phyloP scores from a whole-genome alignment of 169 alveolate genomes.

The Plasmodium gonderi region DNA sequence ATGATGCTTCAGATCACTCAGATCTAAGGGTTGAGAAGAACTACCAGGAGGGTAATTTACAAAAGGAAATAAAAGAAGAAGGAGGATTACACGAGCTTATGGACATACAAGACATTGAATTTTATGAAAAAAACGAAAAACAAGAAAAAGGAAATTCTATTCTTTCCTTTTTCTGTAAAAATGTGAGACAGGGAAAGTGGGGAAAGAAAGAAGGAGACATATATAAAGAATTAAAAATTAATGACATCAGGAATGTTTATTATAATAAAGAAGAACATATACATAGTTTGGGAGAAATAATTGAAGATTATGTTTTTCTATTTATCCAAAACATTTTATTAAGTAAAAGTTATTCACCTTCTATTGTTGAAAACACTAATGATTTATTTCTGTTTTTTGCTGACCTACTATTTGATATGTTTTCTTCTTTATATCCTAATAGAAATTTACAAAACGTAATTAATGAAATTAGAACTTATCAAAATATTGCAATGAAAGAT shows the following conservation, averaged over 20 bases:
- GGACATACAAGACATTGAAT: background rate
- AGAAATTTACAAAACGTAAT: conserved; percentile 29
- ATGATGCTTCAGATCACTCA: too few species aligned
- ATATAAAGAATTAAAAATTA: conserved; percentile 35
- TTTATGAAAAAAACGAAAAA: background rate
- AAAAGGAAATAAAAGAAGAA: background rate
- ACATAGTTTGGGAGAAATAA: background rate
- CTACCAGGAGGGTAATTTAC: background rate
- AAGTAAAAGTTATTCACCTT: conserved; percentile 27
- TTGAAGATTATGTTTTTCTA: conserved; percentile 40
- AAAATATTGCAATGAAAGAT: background rate
- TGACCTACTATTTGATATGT: conserved; percentile 12
- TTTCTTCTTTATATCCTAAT: conserved; percentile 18
- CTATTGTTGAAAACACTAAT: conserved; percentile 48
- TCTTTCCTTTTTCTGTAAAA: conserved; percentile 15
- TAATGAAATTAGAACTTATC: background rate
- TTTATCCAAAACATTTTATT: conserved; percentile 28
- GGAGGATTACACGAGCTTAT: background rate
- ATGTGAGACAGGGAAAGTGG: background rate
- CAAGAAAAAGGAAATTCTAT: background rate
- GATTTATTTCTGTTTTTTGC: conserved; percentile 54
- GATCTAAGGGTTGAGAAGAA: background rate
- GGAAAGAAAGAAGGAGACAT: background rate
- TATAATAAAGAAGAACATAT: conserved; percentile 29
- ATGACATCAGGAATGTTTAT: conserved; percentile 31